Conservation (phyloP, 768 basidiomycete species). For the Termitomyces sp. region DNA sequence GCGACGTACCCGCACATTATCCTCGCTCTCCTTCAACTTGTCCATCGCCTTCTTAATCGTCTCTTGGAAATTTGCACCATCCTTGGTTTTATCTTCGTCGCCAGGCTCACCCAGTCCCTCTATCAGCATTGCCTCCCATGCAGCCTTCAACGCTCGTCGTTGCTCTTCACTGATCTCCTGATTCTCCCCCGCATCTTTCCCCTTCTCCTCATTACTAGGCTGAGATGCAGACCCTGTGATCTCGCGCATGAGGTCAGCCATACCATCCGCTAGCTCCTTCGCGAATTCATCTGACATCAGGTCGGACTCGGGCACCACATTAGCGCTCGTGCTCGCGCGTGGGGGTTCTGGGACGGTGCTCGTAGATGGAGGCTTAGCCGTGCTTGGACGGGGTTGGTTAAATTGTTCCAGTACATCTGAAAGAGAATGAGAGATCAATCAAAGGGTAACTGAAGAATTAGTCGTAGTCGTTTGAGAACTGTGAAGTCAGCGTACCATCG, state of each 20-base stretch:
- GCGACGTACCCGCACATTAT: conserved; percentile 40
- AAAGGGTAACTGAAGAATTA: neutral
- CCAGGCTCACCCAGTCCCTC: neutral
- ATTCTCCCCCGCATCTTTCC: neutral
- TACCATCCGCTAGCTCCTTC: conserved; percentile 1
- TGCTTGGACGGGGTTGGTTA: neutral
- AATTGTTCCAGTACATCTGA: conserved; percentile 2
- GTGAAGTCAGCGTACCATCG: neutral
- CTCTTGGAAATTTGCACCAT: conserved; percentile 46
- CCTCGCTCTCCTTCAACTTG: conserved; percentile 65
- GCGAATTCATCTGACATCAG: conserved; percentile 2
- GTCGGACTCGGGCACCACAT: neutral
- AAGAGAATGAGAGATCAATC: neutral
- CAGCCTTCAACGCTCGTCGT: neutral
- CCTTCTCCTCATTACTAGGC: neutral
- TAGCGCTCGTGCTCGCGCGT: neutral
- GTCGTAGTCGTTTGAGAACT: neutral
- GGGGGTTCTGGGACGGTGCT: neutral
- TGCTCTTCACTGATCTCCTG: neutral
- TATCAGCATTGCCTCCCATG: conserved; percentile 2
- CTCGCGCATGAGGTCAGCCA: conserved; percentile 2
- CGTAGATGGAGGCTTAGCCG: neutral
- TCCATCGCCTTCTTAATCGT: conserved; percentile 70
- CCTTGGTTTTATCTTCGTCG: neutral
- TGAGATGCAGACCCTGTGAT: neutral